Conservation (phyloP, 176 grass and related monocot genomes). For the Musa acuminata region DNA sequence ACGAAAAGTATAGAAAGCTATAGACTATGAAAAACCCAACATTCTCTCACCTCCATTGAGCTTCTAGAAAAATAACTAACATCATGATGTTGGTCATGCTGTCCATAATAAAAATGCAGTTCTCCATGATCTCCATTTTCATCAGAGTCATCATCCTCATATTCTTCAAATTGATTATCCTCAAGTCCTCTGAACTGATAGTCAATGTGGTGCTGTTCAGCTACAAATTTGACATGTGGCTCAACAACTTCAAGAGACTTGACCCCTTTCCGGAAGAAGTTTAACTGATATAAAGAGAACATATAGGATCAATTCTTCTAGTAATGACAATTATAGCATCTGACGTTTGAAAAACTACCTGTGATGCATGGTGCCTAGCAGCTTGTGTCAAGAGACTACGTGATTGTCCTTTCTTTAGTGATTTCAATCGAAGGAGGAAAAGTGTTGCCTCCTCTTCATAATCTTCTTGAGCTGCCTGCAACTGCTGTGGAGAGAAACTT, state of each 20-base stretch:
- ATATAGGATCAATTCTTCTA: neutral
- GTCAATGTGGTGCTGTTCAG: conserved; percentile 83
- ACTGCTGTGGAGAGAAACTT: conserved; percentile 48
- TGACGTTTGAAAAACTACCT: conserved; percentile 36
- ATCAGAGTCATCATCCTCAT: conserved; percentile 60
- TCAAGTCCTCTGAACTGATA: conserved; percentile 72
- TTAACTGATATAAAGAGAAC: conserved; percentile 46
- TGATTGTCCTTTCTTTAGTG: conserved; percentile 89
- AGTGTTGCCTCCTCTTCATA: conserved; percentile 74
- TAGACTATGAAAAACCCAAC: neutral
- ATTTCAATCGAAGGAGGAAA: conserved; percentile 89
- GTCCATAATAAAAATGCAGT: conserved; percentile 65
- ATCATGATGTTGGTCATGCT: conserved; percentile 41
- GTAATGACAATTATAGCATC: neutral
- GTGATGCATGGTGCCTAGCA: conserved; percentile 87
- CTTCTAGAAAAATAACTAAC: conserved; percentile 36
- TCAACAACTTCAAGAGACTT: conserved; percentile 75
- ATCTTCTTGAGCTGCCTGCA: conserved; percentile 55
- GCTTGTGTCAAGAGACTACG: conserved; percentile 89
- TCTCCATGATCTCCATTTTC: conserved; percentile 51
- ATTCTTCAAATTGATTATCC: conserved; percentile 52
- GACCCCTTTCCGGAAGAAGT: conserved; percentile 85
- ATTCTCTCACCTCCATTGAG: conserved; percentile 57
- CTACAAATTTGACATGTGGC: conserved; percentile 69
- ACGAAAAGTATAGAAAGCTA: neutral